Percentiles rank a stretch among this genome's conserved stretches.
These are phyloP conservation scores for Aquilaria sinensis DNA, from an alignment of 345 rosid genomes.

Conservation along the genomic window DNA sequence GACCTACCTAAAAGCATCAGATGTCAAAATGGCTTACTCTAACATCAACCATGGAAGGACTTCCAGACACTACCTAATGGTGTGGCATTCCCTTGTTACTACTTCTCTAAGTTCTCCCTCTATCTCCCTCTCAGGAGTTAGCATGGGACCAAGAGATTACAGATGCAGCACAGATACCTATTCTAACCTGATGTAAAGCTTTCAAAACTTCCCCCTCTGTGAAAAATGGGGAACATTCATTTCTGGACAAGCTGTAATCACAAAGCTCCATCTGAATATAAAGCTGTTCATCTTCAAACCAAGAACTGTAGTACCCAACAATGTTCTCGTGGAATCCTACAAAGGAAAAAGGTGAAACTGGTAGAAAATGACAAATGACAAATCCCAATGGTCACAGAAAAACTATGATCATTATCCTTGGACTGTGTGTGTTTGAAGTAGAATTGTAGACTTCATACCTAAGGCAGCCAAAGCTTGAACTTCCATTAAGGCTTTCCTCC, in stretches of 20 bases:
- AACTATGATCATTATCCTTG: background rate
- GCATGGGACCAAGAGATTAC: too few relatives aligned
- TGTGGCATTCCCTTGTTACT: too few relatives aligned
- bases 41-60: too few relatives aligned
- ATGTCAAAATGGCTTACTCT: too few relatives aligned
- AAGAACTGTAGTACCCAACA: constrained; percentile 79
- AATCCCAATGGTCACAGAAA: background rate
- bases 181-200: constrained; percentile 64
- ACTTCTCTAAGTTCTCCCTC: too few relatives aligned
- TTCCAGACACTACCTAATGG: too few relatives aligned
- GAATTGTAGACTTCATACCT: constrained; percentile 38
- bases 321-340: constrained; percentile 79
- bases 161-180: background rate
- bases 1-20: too few relatives aligned
- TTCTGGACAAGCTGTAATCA: constrained; percentile 67
- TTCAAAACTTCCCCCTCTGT: constrained; percentile 56
- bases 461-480: constrained; percentile 96
- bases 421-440: background rate
- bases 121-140: too few relatives aligned
- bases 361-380: constrained; percentile 1
- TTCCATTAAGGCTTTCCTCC: constrained; percentile 98
- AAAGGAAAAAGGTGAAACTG: constrained; percentile 11
- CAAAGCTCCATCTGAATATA: constrained; percentile 98
- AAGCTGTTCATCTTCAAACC: constrained; percentile 93
- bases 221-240: constrained; percentile 28